Base-by-base conservation (phyloP, 495 filamentous ascomycete species). In the Entonaema liquescens region DNA sequence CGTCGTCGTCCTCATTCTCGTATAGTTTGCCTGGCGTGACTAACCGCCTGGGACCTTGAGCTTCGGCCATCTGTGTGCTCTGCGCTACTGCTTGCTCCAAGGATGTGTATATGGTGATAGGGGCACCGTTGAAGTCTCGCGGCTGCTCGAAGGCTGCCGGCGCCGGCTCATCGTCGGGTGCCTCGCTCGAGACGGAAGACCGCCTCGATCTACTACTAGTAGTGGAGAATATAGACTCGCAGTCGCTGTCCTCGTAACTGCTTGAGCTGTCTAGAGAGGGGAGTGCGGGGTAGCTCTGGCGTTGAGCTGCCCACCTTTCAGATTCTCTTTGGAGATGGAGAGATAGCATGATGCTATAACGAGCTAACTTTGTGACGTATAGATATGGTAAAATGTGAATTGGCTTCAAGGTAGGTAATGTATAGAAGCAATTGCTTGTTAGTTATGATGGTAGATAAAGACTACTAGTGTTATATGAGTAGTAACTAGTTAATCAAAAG, bases 1-100 rank as follows among this genome's bases (percentile, higher is more conserved):
- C 76, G 50, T 78, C 76, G 28, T 77, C 74, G 6, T 78, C 76
- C 57, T 78, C 76, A 61, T 78, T 78, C 68, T 78, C 74, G 58
- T 78, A 78, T 17, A 78, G 70, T 33, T 78, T 78, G 0, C 75
- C 75, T 1, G 75, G 73, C 17, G 75, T 75, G 15, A 75, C 73
- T 23, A 77, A 70, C 50, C 75, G 71, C 25, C 61, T 67, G 17
- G 38, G 52, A 4, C 62, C 64, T 33, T 69, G 67, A 11, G 55
- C 62, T 25, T 74, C 68, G 42, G 63, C 44, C 13, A 19, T 17
- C 50, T 66, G 61, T 4, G 59, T 65, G 66, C 68, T 70, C 56
- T 76, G 74, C 11, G 72, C 58, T 1, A 73, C 75, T 3, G 75
- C 75, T n/a, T 74, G 72, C 47, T 77, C 75, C 19, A 77, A 52